phyloP scores from a whole-genome alignment of 192 early-diverging fungal species.

The Podila minutissima region DNA sequence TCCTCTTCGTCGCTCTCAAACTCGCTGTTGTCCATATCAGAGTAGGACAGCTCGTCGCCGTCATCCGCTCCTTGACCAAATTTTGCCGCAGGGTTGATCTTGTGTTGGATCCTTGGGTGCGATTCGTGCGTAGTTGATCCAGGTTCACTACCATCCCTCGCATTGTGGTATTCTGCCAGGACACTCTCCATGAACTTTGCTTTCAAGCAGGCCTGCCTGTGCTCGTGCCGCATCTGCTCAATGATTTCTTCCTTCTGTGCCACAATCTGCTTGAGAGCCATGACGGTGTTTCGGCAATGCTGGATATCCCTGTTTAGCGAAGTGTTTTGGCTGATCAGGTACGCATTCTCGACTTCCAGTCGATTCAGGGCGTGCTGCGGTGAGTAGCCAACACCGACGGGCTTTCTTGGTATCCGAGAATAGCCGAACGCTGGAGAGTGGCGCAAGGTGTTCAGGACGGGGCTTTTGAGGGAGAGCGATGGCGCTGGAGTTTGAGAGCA shows the following conservation, averaged over 20 bases:
- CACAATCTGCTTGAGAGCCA: conserved; percentile 20
- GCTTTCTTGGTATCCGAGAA: no score
- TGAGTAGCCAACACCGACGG: not conserved
- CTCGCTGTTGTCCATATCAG: conserved; percentile 2
- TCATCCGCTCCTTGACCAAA: conserved; percentile 4
- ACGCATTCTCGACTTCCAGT: conserved; percentile 42
- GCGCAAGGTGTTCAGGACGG: no score
- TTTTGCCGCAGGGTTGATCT: not conserved
- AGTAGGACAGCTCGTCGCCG: not conserved
- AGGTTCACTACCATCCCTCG: not conserved
- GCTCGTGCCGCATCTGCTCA: conserved; percentile 16
- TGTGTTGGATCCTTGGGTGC: no score
- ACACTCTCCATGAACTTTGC: conserved; percentile 36
- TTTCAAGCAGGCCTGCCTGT: conserved; percentile 12
- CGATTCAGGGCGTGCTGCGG: conserved; percentile 21
- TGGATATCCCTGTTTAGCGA: conserved; percentile 29
- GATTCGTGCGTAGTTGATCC: not conserved
- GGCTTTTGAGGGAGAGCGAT: not conserved
- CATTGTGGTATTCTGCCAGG: conserved; percentile 8
- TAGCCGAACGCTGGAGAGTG: no score
- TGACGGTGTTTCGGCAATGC: conserved; percentile 29
- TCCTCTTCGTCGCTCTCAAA: conserved; percentile 18
- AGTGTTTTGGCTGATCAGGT: conserved; percentile 24
- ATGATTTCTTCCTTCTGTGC: conserved; percentile 28
- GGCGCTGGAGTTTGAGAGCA: not conserved